Evolutionary conservation across 179 eudicot genomes (phyloP).

Genomic region (Gypsophila paniculata): DNA sequence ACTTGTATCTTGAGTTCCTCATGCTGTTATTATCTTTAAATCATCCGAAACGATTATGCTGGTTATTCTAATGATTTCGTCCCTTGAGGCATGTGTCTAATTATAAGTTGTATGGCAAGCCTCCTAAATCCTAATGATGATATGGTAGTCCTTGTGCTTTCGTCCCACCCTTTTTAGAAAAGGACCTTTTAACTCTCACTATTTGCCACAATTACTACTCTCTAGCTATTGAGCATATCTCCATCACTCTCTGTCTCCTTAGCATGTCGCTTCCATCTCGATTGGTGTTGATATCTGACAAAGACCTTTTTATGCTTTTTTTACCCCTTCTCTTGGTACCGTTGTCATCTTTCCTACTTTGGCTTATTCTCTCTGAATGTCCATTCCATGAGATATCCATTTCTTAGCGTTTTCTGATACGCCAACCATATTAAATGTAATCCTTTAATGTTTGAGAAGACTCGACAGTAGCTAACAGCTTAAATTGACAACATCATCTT

Average conservation of each 20-base stretch:
- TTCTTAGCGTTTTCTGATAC: not conserved
- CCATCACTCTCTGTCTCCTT: not conserved
- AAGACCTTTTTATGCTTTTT: not conserved
- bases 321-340: not conserved
- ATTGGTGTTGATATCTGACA: not conserved
- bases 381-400: not conserved
- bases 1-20: not conserved
- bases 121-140: conserved; percentile 7
- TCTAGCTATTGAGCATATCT: not conserved
- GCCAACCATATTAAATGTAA: not conserved
- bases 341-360: not conserved
- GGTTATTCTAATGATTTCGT: conserved; percentile 3
- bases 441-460: not conserved
- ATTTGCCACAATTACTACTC: not conserved
- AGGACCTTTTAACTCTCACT: not conserved
- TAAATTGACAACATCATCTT: not conserved
- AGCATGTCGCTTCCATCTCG: not conserved
- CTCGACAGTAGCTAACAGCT: not conserved
- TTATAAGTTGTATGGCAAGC: not conserved
- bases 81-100: not conserved
- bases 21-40: not conserved
- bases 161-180: not conserved
- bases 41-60: not conserved
- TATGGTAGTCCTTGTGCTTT: not conserved
- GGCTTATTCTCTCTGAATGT: not conserved